These are phyloP conservation scores for Teunomyces cretensis DNA, from an alignment of 805 yeast species.

Conservation along the genomic window DNA sequence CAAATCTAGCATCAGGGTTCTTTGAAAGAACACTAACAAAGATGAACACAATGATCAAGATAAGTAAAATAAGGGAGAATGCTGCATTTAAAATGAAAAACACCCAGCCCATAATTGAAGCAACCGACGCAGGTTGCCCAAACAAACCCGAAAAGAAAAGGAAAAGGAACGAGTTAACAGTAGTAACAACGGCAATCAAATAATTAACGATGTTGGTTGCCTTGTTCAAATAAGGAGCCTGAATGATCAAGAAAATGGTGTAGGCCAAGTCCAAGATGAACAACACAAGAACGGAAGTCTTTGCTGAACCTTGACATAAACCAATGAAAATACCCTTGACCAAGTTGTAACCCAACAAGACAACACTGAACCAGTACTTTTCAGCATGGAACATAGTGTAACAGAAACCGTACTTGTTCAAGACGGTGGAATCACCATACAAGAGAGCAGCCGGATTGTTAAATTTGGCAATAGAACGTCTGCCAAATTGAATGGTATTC, in stretches of 20 bases:
- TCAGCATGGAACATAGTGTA: slow-evolving; percentile 85
- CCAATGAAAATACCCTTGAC: slow-evolving; percentile 73
- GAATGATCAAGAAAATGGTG: slow-evolving; percentile 60
- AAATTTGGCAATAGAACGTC: slow-evolving; percentile 53
- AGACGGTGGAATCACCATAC: slow-evolving; percentile 71
- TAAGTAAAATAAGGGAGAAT: slow-evolving; percentile 70
- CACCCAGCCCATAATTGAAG: slow-evolving; percentile 88
- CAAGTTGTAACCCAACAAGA: slow-evolving; percentile 58
- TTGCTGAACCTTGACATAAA: slow-evolving; percentile 77
- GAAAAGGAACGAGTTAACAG: slow-evolving; percentile 80
- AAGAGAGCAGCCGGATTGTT: slow-evolving; percentile 85
- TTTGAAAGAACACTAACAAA: slow-evolving; percentile 65
- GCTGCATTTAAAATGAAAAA: slow-evolving; percentile 90
- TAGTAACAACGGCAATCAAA: slow-evolving; percentile 66
- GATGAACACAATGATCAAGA: slow-evolving; percentile 68
- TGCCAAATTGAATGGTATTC: slow-evolving; percentile 65
- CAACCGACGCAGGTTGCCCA: slow-evolving; percentile 74
- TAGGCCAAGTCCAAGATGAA: slow-evolving; percentile 76
- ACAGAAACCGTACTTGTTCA: slow-evolving; percentile 82
- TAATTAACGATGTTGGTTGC: slow-evolving; percentile 79
- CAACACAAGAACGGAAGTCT: slow-evolving; percentile 73
- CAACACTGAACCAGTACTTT: slow-evolving; percentile 80
- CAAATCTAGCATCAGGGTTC: slow-evolving; percentile 86
- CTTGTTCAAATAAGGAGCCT: slow-evolving; percentile 76
- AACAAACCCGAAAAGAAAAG: slow-evolving; percentile 82